Conservation (phyloP, 73 alveolate species). For the Effrenium voratum region DNA sequence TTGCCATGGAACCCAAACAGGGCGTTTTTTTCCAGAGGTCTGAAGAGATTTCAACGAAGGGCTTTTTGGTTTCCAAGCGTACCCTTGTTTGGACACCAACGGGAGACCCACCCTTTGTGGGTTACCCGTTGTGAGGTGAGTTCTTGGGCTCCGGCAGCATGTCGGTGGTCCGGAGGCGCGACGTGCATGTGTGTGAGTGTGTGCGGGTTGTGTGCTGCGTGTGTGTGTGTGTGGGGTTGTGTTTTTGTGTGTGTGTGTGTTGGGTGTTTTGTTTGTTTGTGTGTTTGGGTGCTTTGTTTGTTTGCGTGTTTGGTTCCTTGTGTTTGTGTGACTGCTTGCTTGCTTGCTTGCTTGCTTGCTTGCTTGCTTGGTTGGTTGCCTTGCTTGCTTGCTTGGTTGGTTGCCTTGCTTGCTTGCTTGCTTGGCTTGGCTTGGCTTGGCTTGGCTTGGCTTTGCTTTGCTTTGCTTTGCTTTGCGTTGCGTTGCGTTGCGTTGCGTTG, state of each 20-base stretch:
- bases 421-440: too few relatives aligned
- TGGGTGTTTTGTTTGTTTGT: background rate
- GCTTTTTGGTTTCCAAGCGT: background rate
- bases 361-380: too few relatives aligned
- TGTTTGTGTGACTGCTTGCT: too few relatives aligned
- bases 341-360: too few relatives aligned
- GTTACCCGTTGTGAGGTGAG: background rate
- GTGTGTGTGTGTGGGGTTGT: background rate
- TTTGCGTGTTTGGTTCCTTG: background rate
- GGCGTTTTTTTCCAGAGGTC: background rate
- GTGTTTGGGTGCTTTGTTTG: background rate
- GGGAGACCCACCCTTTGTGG: too few relatives aligned
- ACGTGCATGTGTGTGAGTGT: too few relatives aligned
- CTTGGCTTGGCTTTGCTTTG: too few relatives aligned
- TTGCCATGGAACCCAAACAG: background rate
- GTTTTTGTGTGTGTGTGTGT: background rate
- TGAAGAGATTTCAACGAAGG: background rate
- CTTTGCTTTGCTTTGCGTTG: too few relatives aligned
- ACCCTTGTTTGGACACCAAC: too few relatives aligned
- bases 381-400: too few relatives aligned
- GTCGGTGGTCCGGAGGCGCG: conserved; percentile 79
- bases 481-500: too few relatives aligned
- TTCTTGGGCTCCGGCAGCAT: conserved; percentile 89
- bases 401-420: too few relatives aligned
- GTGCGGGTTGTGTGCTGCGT: background rate